Conservation (phyloP, 495 filamentous ascomycete genomes). For the Hypoxylon subgilvum region DNA sequence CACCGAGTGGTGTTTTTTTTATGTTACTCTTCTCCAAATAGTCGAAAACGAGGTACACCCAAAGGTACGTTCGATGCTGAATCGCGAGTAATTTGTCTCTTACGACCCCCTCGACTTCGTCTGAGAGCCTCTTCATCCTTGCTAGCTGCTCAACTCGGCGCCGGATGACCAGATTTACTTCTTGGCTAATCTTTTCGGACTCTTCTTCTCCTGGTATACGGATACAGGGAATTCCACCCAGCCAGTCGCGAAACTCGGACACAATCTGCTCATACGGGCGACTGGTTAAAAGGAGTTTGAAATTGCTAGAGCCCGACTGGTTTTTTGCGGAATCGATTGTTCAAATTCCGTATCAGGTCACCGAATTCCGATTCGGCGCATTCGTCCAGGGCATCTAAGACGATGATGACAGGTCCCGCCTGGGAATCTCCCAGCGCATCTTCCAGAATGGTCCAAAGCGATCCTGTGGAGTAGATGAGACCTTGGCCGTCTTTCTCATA, state of each 20-base stretch:
- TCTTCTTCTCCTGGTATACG: constrained; percentile 43
- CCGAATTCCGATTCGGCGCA: constrained; percentile 24
- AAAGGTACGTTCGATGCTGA: constrained; percentile 29
- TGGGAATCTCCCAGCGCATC: neutral
- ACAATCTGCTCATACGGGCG: constrained; percentile 35
- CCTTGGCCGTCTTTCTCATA: neutral
- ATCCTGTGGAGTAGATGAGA: constrained; percentile 9
- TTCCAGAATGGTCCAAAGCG: constrained; percentile 14
- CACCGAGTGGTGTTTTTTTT: constrained; percentile 19
- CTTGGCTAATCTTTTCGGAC: constrained; percentile 24
- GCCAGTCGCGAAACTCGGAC: neutral
- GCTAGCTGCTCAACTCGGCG: constrained; percentile 3
- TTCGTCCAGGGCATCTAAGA: constrained; percentile 60
- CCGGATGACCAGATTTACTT: constrained; percentile 8
- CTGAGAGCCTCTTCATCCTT: neutral
- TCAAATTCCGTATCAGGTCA: no score
- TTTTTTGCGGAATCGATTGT: constrained; percentile 2
- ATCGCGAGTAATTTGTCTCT: constrained; percentile 1
- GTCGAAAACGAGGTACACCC: constrained; percentile 25
- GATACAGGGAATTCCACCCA: constrained; percentile 4
- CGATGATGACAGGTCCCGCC: constrained; percentile 43
- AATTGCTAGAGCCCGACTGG: neutral
- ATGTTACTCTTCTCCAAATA: constrained; percentile 1
- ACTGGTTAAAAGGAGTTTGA: constrained; percentile 39
- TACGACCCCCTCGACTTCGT: neutral